A percentile compares a stretch with the other conserved stretches of the same genome.
These are phyloP conservation scores for Clarireedia hainanense DNA, from an alignment of 2,329 filamentous ascomycete genomes.

Conservation along the genomic window DNA sequence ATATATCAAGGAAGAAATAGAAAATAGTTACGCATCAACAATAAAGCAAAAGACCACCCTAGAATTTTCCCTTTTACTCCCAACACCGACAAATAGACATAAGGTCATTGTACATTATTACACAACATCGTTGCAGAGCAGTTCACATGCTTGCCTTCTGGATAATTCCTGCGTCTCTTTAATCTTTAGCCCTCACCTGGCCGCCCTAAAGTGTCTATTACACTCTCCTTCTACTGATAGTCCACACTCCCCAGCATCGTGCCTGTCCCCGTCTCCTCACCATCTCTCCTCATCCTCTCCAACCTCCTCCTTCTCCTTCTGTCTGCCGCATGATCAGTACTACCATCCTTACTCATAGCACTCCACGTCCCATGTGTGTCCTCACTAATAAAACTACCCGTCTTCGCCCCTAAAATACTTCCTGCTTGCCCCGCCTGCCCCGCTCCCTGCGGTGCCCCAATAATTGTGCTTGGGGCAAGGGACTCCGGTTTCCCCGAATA, in stretches of 20 bases:
- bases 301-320: constrained; percentile 47
- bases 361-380: constrained; percentile 29
- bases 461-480: constrained; percentile 7
- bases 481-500: constrained; percentile 42
- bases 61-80: too few species aligned
- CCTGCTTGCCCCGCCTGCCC: not conserved
- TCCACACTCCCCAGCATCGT: constrained; percentile 2
- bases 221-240: not conserved
- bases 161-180: too few species aligned
- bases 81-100: too few species aligned
- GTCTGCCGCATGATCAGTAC: constrained; percentile 36
- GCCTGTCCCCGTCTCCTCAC: constrained; percentile 26
- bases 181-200: too few species aligned
- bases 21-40: too few species aligned
- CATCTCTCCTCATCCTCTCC: constrained; percentile 47
- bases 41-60: too few species aligned
- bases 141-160: too few species aligned
- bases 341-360: constrained; percentile 25
- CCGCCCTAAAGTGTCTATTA: not conserved
- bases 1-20: too few species aligned
- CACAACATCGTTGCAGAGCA: too few species aligned
- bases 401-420: constrained; percentile 4
- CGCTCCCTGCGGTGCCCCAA: constrained; percentile 16
- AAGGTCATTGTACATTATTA: too few species aligned
- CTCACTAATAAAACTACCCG: constrained; percentile 20